Evolutionary conservation across 2,329 filamentous ascomycete genomes (phyloP), one percentile per base, ranked within the genome.

Genomic region (Cercospora citrullina): DNA sequence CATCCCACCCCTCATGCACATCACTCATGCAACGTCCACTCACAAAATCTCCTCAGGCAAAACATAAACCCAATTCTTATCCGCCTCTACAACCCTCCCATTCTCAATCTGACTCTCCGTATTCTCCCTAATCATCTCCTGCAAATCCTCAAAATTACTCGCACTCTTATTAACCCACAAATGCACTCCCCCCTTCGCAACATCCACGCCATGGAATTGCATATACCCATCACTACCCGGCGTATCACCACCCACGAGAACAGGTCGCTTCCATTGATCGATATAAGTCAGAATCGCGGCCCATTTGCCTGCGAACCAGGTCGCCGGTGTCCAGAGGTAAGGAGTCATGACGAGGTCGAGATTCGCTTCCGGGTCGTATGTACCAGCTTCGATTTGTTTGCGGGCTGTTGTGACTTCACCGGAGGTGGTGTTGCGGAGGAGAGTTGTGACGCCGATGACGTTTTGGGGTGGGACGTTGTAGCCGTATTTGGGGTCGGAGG

Each of bases 61-160:
- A 2, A 83, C 81, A 4, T 79, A 75, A 3, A 83, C 77, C 81
- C 81, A 83, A 73, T 82, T 82, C 77, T 81, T 82, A 65, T 83
- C 74, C 1, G 80, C 81, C 14, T 80, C 83, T 2, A 82, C 81
- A 0, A 76, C 73, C 8, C 79, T 66, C 0, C 78, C 78, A 55
- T 80, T 76, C 64, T 75, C 72, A 61, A 72, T 72, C 72, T 83
- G 81, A 2, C 71, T 76, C 23, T 72, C 73, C 3, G 78, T 73
- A 61, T 75, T 77, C 3, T 81, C 72, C 57, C 68, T 68, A n/a
- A 80, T 80, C 80, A 82, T 80, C 28, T 70, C 74, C 28, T 79
- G 69, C 53, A 83, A 74, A 67, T 80, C 66, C 67, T 77, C 72
- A 68, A 77, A 75, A 60, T 77, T 77, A 36, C 74, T 74, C 26